Evolutionary conservation across 1,139 yeast genomes (phyloP).

Genomic region (Zygoascus meyerae): DNA sequence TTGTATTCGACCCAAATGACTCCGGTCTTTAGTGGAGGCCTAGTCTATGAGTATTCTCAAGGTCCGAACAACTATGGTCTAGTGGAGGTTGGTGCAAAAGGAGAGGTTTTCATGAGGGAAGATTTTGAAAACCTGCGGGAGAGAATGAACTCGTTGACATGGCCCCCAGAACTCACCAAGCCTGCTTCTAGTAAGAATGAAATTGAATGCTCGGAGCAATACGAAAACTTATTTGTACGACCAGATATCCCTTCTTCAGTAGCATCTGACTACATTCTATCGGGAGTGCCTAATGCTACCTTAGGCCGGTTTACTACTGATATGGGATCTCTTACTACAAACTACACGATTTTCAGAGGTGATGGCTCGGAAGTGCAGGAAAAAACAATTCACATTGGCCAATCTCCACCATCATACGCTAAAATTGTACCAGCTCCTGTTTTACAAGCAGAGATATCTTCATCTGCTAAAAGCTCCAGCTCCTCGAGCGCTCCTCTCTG

Average conservation of each 20-base stretch:
- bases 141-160: slow-evolving; percentile 14
- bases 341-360: slow-evolving; percentile 45
- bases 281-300: slow-evolving; percentile 29
- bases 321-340: slow-evolving; percentile 36
- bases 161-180: too few species aligned
- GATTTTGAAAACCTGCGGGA: slow-evolving; percentile 32
- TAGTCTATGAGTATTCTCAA: slow-evolving; percentile 86
- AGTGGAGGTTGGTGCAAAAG: slow-evolving; percentile 54
- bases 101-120: slow-evolving; percentile 39
- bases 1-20: slow-evolving; percentile 43
- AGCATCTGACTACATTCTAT: slow-evolving; percentile 24
- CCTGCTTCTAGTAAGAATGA: too few species aligned
- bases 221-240: slow-evolving; percentile 28
- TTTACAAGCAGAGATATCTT: background rate
- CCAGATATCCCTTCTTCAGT: slow-evolving; percentile 27
- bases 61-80: slow-evolving; percentile 87
- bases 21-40: slow-evolving; percentile 72
- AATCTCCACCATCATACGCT: background rate
- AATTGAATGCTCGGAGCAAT: slow-evolving; percentile 23
- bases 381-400: slow-evolving; percentile 31
- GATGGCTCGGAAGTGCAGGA: slow-evolving; percentile 45
- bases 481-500: background rate
- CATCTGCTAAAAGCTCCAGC: background rate
- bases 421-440: background rate
- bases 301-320: slow-evolving; percentile 41